Percentiles rank a stretch among this genome's conserved stretches.
Evolutionary conservation across 768 basidiomycete species (phyloP).

Genomic region (Podaxis pistillaris): DNA sequence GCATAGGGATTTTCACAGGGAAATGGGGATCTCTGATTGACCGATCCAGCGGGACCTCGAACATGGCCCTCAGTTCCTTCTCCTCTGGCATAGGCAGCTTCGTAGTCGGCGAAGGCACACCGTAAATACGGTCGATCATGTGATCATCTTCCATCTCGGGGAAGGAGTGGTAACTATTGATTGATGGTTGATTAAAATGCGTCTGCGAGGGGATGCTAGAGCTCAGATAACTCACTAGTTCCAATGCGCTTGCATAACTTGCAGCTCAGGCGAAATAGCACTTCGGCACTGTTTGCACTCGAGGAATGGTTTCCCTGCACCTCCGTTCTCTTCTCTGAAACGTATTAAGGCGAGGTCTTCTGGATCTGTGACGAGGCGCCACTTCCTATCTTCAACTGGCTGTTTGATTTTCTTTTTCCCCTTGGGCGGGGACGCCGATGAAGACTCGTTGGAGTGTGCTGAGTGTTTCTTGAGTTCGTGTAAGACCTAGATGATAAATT

Average conservation of each 20-base stretch:
- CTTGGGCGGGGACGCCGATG: not conserved
- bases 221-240: not conserved
- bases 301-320: not conserved
- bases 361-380: slow-evolving; percentile 2
- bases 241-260: not conserved
- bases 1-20: not conserved
- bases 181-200: not conserved
- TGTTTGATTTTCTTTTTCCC: slow-evolving; percentile 10
- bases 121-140: not conserved
- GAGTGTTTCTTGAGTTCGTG: slow-evolving; percentile 27
- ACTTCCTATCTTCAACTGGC: slow-evolving; percentile 5
- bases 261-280: not conserved
- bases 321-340: not conserved
- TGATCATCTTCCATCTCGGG: not conserved
- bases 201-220: not conserved
- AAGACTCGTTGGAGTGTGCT: slow-evolving; percentile 11
- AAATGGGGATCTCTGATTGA: not conserved
- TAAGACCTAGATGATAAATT: slow-evolving; percentile 20
- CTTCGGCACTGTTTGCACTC: not conserved
- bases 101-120: not conserved
- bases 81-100: not conserved
- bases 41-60: not conserved
- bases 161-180: not conserved
- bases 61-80: slow-evolving; percentile 2
- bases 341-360: not conserved